A percentile compares a stretch with the other conserved stretches of the same genome.
Conservation (phyloP, 768 basidiomycete species). For the Crassisporium funariophilum region DNA sequence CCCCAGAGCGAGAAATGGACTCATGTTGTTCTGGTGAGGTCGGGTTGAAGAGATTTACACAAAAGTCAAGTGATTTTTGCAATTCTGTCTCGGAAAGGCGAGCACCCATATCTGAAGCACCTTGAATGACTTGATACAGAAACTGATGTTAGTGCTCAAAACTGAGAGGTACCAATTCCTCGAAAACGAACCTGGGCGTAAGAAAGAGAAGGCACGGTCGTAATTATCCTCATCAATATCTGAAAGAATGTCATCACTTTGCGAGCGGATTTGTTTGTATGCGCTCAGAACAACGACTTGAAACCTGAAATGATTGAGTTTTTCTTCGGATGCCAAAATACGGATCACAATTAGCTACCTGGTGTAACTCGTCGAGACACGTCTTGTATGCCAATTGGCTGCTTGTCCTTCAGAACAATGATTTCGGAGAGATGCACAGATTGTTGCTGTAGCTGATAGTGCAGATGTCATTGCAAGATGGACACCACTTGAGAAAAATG, state of each 20-base stretch:
- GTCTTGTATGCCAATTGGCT: constrained; percentile 55
- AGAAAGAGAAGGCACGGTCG: constrained; percentile 64
- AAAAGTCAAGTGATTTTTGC: constrained; percentile 77
- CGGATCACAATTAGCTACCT: constrained; percentile 34
- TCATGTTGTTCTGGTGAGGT: constrained; percentile 64
- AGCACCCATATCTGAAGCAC: constrained; percentile 74
- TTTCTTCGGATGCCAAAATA: not conserved
- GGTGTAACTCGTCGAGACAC: constrained; percentile 60
- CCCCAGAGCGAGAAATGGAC: constrained; percentile 31
- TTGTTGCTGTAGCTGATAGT: constrained; percentile 56
- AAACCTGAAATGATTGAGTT: constrained; percentile 41
- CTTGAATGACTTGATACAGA: constrained; percentile 83
- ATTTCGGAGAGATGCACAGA: constrained; percentile 56
- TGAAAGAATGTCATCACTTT: constrained; percentile 53
- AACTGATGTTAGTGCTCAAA: constrained; percentile 1
- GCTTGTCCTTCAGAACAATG: constrained; percentile 50
- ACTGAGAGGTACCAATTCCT: not conserved
- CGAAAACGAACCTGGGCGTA: constrained; percentile 54
- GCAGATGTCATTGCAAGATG: constrained; percentile 66
- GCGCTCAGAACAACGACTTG: constrained; percentile 73
- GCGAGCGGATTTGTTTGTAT: constrained; percentile 71
- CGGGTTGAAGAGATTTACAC: constrained; percentile 71
- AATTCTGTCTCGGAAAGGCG: constrained; percentile 73
- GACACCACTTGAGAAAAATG: constrained; percentile 67
- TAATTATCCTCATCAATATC: constrained; percentile 73